Base-by-base conservation (phyloP, 352 stramenopile species). In the Thalassiosira ordinaria region DNA sequence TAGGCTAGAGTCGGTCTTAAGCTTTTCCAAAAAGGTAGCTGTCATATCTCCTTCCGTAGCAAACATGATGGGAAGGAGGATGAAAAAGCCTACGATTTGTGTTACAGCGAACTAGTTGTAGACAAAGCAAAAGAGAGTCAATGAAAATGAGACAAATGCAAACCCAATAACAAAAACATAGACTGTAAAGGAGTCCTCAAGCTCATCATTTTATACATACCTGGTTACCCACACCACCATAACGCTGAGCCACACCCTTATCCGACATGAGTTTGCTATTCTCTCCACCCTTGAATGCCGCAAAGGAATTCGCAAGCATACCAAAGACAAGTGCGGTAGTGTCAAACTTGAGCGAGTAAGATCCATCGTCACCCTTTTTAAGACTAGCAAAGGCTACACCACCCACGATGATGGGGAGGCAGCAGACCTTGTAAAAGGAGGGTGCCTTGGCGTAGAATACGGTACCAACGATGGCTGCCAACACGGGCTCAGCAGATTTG, bases 141-240 rank as follows among this genome's bases (percentile, higher is more conserved):
- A n/a, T 47, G 39, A 47, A 41, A 47, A 47, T 47, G 39, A 47
- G 39, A n/a, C n/a, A n/a, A n/a, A n/a, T n/a, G n/a, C n/a, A n/a
- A n/a, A n/a, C n/a, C n/a, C n/a, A n/a, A n/a, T n/a, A n/a, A n/a
- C n/a, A n/a, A n/a, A n/a, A n/a, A n/a, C n/a, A n/a, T n/a, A n/a
- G n/a, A n/a, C n/a, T n/a, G n/a, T n/a, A n/a, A n/a, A n/a, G n/a
- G n/a, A n/a, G n/a, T n/a, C n/a, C n/a, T n/a, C n/a, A n/a, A n/a
- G n/a, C n/a, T n/a, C n/a, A n/a, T n/a, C n/a, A n/a, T n/a, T n/a
- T n/a, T n/a, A n/a, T 26, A 70, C 64, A 78, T 33, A 85, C 78
- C 81, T 88, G 81, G 24, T 88, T 88, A 70, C 85, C 85, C 60
- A 91, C 85, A 57, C 80, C 79, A 41, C 85, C 85, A 70, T 86